Evolutionary conservation across 176 grass and related monocot genomes (phyloP).

Genomic region (Avena atlantica): DNA sequence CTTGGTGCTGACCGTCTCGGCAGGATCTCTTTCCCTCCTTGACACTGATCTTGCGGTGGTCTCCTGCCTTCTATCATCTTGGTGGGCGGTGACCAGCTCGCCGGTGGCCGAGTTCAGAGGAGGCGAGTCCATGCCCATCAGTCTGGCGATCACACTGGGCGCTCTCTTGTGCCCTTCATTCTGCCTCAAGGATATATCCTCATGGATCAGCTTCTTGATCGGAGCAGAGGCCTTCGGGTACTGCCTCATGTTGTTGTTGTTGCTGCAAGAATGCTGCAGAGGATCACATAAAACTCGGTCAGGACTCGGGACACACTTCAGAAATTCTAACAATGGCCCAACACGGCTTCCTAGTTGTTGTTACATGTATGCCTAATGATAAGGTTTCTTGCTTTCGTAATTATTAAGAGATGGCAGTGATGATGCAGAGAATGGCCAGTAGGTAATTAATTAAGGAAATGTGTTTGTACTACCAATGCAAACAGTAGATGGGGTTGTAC

Average conservation of each 20-base stretch:
- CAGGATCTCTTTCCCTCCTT: constrained; percentile 44
- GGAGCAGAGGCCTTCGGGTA: constrained; percentile 56
- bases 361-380: no score
- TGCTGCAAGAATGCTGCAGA: constrained; percentile 65
- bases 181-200: constrained; percentile 55
- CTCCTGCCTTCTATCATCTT: constrained; percentile 34
- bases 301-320: constrained; percentile 11
- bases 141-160: constrained; percentile 74
- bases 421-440: background rate
- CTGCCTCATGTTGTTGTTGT: constrained; percentile 48
- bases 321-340: background rate
- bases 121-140: constrained; percentile 95
- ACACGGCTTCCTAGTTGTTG: background rate
- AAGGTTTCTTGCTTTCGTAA: no score
- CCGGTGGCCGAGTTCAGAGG: constrained; percentile 36
- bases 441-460: background rate
- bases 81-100: constrained; percentile 40
- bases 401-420: background rate
- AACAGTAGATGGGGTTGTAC: constrained; percentile 44
- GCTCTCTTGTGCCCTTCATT: constrained; percentile 57
- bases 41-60: constrained; percentile 36
- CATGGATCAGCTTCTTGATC: constrained; percentile 66
- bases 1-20: constrained; percentile 41
- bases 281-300: constrained; percentile 31
- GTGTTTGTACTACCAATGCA: background rate